Conservation (phyloP, 225 moss, liverwort and hornwort species). For the Asterella californica region DNA sequence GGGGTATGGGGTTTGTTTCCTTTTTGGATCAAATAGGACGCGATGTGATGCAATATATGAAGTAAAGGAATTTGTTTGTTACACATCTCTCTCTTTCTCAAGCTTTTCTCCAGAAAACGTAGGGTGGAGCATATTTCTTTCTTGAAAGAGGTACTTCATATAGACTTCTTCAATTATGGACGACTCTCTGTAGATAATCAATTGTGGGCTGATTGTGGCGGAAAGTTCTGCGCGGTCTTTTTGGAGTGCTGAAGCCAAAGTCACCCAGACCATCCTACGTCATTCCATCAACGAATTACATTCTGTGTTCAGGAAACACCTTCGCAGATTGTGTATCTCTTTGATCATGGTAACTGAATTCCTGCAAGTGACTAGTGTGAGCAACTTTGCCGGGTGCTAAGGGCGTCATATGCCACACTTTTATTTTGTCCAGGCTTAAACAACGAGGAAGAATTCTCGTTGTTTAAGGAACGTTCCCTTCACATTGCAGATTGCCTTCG, state of each 20-base stretch:
- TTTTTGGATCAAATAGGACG: conserved; percentile 93
- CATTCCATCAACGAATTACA: background rate
- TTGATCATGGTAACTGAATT: background rate
- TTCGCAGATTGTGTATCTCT: background rate
- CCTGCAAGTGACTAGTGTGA: background rate
- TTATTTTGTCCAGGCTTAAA: background rate
- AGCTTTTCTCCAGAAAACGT: background rate
- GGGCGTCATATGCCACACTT: too few species aligned
- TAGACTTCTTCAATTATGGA: background rate
- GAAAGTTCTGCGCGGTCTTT: background rate
- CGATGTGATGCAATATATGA: conserved; percentile 90
- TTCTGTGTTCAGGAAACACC: background rate
- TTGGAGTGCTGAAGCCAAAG: background rate
- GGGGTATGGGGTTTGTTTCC: conserved; percentile 93
- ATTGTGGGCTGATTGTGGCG: too few species aligned
- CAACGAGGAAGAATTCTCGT: background rate
- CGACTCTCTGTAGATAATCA: background rate
- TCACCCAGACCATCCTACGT: background rate
- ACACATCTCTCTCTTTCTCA: background rate
- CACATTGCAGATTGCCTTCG: background rate
- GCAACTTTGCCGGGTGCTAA: background rate
- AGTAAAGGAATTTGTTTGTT: conserved; percentile 28
- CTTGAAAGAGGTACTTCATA: background rate
- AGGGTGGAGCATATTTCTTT: background rate
- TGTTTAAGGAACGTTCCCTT: background rate